Conservation (phyloP, 2,329 filamentous ascomycete species). For the Metarhizium rileyi region DNA sequence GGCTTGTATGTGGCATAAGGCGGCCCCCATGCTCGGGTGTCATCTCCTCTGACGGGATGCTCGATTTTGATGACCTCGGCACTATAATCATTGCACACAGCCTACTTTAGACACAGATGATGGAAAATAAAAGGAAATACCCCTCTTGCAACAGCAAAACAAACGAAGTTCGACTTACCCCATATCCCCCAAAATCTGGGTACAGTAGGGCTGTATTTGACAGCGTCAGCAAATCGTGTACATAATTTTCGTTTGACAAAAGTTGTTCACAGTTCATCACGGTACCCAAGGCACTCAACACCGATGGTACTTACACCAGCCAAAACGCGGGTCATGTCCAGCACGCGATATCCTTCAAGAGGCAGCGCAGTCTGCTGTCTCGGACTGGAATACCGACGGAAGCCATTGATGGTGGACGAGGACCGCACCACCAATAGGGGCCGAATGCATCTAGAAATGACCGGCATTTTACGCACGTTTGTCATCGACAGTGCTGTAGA, state of each 20-base stretch:
- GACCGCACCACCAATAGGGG: neutral
- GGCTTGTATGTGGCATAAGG: constrained; percentile 75
- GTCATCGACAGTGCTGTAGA: neutral
- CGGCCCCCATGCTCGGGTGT: constrained; percentile 93
- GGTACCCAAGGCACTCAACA: no score
- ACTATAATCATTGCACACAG: no score
- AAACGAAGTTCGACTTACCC: constrained; percentile 58
- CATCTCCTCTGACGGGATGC: constrained; percentile 82
- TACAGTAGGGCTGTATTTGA: constrained; percentile 75
- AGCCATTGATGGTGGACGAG: constrained; percentile 2
- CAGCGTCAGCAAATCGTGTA: neutral
- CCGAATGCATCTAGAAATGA: constrained; percentile 7
- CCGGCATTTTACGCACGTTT: constrained; percentile 6
- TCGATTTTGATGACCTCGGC: constrained; percentile 97
- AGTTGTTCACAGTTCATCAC: neutral
- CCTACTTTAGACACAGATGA: no score
- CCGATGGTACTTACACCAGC: constrained; percentile 61
- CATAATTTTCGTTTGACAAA: no score
- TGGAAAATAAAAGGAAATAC: no score
- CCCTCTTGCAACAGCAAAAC: no score
- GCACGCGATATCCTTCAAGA: constrained; percentile 74
- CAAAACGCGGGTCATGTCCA: constrained; percentile 94
- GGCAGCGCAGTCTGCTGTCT: constrained; percentile 38
- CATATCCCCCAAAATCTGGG: constrained; percentile 90
- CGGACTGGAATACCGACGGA: constrained; percentile 18